Evolutionary conservation across 2,329 filamentous ascomycete species (phyloP).

Genomic region (Exophiala mesophila): DNA sequence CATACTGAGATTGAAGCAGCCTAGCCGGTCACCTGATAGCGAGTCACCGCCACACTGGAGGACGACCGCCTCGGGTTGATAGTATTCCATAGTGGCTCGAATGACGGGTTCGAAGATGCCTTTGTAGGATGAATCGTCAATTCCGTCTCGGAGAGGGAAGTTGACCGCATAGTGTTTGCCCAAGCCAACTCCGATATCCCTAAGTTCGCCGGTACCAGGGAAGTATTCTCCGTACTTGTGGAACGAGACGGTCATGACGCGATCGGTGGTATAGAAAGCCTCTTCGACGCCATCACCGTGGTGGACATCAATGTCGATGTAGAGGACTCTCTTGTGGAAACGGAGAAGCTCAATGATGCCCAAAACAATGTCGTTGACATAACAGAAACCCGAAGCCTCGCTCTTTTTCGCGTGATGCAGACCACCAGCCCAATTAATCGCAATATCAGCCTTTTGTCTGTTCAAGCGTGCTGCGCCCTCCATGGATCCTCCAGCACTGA

Average conservation of each 20-base stretch:
- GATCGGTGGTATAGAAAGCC: conserved; percentile 66
- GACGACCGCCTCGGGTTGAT: conserved; percentile 62
- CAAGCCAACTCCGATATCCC: conserved; percentile 62
- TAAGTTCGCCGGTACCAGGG: conserved; percentile 63
- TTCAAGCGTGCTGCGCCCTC: conserved; percentile 65
- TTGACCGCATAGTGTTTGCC: conserved; percentile 67
- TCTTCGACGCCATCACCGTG: conserved; percentile 67
- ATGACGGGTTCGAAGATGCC: conserved; percentile 65
- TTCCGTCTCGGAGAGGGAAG: conserved; percentile 64
- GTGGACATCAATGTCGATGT: conserved; percentile 64
- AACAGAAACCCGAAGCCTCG: conserved; percentile 94
- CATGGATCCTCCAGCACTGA: conserved; percentile 66
- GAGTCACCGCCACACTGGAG: conserved; percentile 66
- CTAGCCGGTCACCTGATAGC: conserved; percentile 61
- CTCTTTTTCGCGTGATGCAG: conserved; percentile 95
- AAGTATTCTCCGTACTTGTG: conserved; percentile 72
- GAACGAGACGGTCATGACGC: conserved; percentile 67
- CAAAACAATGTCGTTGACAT: conserved; percentile 78
- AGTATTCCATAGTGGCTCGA: conserved; percentile 64
- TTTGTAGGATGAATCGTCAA: conserved; percentile 64
- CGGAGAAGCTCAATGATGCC: conserved; percentile 61
- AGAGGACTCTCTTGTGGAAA: conserved; percentile 60
- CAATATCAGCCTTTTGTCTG: conserved; percentile 63
- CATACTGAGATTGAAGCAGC: conserved; percentile 68
- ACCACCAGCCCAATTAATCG: conserved; percentile 85